phyloP scores from a whole-genome alignment of 2,329 filamentous ascomycete genomes.

The Daldinia sp. region DNA sequence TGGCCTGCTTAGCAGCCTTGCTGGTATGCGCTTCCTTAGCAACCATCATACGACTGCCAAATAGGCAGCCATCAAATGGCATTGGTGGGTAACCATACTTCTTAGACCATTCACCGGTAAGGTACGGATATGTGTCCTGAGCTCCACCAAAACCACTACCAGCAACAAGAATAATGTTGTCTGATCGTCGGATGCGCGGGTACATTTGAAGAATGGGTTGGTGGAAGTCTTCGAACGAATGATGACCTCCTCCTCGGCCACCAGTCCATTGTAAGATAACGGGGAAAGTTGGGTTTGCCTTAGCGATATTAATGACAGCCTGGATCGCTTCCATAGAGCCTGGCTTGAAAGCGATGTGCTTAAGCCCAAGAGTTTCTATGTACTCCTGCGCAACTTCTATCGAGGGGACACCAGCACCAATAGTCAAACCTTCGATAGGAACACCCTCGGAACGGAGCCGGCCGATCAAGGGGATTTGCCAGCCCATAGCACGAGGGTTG shows the following conservation, averaged over 20 bases:
- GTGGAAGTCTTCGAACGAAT: conserved; percentile 96
- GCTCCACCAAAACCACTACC: conserved; percentile 92
- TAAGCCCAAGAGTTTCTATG: conserved; percentile 90
- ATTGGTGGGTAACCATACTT: conserved; percentile 89
- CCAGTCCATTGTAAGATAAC: conserved; percentile 95
- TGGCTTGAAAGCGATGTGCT: conserved; percentile 95
- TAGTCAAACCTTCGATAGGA: conserved; percentile 91
- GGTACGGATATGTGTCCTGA: conserved; percentile 91
- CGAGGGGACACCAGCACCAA: conserved; percentile 92
- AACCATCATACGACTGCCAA: conserved; percentile 95
- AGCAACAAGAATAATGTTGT: conserved; percentile 89
- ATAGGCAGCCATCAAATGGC: conserved; percentile 93
- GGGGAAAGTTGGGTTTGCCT: conserved; percentile 94
- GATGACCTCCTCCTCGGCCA: conserved; percentile 91
- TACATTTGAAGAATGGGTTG: conserved; percentile 94
- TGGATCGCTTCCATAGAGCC: conserved; percentile 91
- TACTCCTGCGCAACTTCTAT: conserved; percentile 94
- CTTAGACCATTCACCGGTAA: conserved; percentile 89
- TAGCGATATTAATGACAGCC: conserved; percentile 90
- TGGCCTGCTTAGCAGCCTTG: conserved; percentile 87
- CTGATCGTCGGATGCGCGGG: conserved; percentile 82
- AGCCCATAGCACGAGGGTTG: conserved; percentile 87
- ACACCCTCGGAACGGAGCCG: conserved; percentile 86
- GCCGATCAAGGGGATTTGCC: conserved; percentile 89
- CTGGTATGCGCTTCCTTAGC: conserved; percentile 93